Conservation (phyloP, 2,329 filamentous ascomycete genomes). For the Pseudogymnoascus sp. region DNA sequence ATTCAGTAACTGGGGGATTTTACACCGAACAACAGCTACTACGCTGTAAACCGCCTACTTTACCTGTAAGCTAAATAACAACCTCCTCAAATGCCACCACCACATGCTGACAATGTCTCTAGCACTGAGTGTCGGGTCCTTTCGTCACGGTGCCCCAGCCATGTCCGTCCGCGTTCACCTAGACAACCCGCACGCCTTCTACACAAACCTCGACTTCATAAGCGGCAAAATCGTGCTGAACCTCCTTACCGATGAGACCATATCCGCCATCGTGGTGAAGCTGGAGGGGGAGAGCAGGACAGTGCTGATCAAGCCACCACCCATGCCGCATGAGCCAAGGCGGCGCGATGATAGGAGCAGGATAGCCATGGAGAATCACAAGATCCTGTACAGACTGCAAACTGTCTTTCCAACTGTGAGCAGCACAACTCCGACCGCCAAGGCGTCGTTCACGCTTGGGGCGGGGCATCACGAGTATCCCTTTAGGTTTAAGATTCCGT, state of each 20-base stretch:
- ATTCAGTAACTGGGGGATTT: not conserved
- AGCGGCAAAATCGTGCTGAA: constrained; percentile 50
- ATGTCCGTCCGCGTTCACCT: constrained; percentile 63
- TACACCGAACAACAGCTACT: not conserved
- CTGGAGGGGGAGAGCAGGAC: constrained; percentile 73
- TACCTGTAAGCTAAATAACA: not conserved
- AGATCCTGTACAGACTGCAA: constrained; percentile 66
- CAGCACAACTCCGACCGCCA: constrained; percentile 19
- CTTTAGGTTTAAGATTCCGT: constrained; percentile 65
- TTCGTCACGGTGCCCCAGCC: not conserved
- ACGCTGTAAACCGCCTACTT: not conserved
- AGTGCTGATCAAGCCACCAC: constrained; percentile 31
- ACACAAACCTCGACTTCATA: constrained; percentile 71
- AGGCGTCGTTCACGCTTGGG: constrained; percentile 48
- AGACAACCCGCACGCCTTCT: constrained; percentile 59
- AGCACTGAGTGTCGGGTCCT: not conserved
- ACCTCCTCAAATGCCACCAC: not conserved
- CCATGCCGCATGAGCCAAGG: constrained; percentile 7
- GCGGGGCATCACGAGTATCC: constrained; percentile 67
- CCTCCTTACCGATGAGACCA: constrained; percentile 57
- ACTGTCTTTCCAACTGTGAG: constrained; percentile 56
- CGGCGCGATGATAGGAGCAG: constrained; percentile 18
- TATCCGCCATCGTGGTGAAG: constrained; percentile 70
- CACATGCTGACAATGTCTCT: not conserved
- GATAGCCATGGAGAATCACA: constrained; percentile 50